These are phyloP conservation scores for Aspergillus calidoustus DNA, from an alignment of 2,329 filamentous ascomycete species.

Conservation along the genomic window DNA sequence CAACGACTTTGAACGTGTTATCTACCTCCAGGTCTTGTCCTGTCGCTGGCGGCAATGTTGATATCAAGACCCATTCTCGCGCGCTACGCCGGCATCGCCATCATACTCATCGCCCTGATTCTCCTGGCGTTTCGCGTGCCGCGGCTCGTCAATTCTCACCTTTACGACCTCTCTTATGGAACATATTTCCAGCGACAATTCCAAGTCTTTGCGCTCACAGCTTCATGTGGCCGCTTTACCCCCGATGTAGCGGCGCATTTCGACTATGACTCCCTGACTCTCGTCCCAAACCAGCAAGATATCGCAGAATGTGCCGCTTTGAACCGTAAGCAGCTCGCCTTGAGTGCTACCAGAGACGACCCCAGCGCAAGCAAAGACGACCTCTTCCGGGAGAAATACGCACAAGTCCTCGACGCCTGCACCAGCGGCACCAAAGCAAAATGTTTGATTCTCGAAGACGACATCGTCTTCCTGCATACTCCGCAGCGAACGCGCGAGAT, in stretches of 20 bases:
- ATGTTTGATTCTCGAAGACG: conserved; percentile 5
- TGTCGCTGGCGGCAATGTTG: neutral
- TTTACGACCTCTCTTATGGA: conserved; percentile 4
- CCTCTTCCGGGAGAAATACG: conserved; percentile 3
- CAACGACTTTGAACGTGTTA: no score
- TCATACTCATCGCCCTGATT: neutral
- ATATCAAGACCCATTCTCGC: neutral
- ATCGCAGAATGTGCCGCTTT: neutral
- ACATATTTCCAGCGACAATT: conserved; percentile 6
- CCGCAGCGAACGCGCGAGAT: neutral
- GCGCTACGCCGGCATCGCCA: neutral
- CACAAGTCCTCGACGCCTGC: neutral
- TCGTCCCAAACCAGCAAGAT: neutral
- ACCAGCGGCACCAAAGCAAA: neutral
- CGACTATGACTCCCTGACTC: neutral
- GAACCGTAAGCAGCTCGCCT: neutral
- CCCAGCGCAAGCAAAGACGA: neutral
- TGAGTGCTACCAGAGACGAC: neutral
- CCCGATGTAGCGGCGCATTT: neutral
- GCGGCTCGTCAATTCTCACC: neutral
- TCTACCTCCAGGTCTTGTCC: no score
- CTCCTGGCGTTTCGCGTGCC: neutral
- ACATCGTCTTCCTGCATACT: neutral
- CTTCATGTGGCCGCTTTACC: conserved; percentile 1
- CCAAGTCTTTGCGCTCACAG: neutral